phyloP scores from a whole-genome alignment of 78 protist species.

The Creolimax fragrantissima region DNA sequence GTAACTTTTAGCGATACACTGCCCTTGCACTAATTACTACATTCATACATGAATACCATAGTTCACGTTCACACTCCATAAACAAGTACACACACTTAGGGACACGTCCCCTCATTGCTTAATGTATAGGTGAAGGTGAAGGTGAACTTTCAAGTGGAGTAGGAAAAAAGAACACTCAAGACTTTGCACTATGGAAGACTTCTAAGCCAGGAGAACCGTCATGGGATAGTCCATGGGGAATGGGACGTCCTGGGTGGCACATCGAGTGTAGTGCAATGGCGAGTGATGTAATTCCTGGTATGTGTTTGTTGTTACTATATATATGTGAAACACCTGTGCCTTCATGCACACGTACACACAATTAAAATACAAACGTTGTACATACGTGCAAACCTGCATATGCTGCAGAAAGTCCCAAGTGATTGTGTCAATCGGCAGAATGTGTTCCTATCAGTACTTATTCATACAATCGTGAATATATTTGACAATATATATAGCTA shows the following conservation, averaged over 20 bases:
- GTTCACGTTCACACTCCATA: neutral
- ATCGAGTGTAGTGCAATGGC: conserved; percentile 99
- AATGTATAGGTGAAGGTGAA: conserved; percentile 61
- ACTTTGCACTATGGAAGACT: conserved; percentile 87
- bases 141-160: conserved; percentile 11
- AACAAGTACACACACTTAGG: neutral
- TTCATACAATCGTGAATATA: no score
- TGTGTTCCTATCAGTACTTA: neutral
- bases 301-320: conserved; percentile 92
- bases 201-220: conserved; percentile 51
- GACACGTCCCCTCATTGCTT: neutral
- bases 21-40: neutral
- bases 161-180: neutral
- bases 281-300: neutral
- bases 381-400: no score
- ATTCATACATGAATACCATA: neutral
- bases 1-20: no score
- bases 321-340: neutral
- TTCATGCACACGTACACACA: neutral
- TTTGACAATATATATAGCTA: no score
- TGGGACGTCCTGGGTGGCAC: conserved; percentile 99
- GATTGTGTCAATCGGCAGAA: neutral
- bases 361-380: no score
- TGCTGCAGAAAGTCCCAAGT: no score
- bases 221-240: conserved; percentile 88